Percentiles rank a stretch among this genome's conserved stretches.
phyloP scores from a whole-genome alignment of 2,329 filamentous ascomycete species.

The Ophiocordyceps camponoti-saundersi region DNA sequence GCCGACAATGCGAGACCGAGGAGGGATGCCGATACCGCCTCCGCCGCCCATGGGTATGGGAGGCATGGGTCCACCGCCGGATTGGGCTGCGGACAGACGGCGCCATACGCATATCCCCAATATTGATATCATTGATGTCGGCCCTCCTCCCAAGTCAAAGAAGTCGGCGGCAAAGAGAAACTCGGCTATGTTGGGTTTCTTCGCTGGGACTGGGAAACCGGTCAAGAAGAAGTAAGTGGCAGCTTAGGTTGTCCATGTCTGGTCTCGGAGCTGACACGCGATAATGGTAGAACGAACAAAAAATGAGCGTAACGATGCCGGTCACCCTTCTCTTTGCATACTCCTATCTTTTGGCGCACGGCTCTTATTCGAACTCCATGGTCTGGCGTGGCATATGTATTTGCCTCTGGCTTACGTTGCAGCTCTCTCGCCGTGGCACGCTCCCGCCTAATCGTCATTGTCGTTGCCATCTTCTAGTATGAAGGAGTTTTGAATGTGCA shows the following conservation, averaged over 20 bases:
- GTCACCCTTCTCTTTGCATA: neutral
- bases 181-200: conserved; percentile 5
- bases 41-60: neutral
- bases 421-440: neutral
- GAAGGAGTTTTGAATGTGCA: conserved; percentile 1
- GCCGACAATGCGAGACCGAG: conserved; percentile 6
- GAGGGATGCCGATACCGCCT: conserved; percentile 1
- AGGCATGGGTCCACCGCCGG: conserved; percentile 4
- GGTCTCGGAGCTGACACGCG: neutral
- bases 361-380: neutral
- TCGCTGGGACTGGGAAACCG: conserved; percentile 5
- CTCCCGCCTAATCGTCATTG: neutral
- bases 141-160: conserved; percentile 4
- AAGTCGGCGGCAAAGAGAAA: conserved; percentile 5
- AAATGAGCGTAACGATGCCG: conserved; percentile 2
- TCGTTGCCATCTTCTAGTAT: neutral
- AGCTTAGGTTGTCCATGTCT: neutral
- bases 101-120: neutral
- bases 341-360: neutral
- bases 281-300: conserved; percentile 3
- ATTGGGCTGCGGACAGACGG: conserved; percentile 3
- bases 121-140: conserved; percentile 5
- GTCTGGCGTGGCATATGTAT: neutral
- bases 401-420: neutral
- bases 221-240: conserved; percentile 8